A percentile compares a stretch with the other conserved stretches of the same genome.
These are phyloP conservation scores for Cladosporium cucumerinum DNA, from an alignment of 2,329 filamentous ascomycete species.

Conservation along the genomic window DNA sequence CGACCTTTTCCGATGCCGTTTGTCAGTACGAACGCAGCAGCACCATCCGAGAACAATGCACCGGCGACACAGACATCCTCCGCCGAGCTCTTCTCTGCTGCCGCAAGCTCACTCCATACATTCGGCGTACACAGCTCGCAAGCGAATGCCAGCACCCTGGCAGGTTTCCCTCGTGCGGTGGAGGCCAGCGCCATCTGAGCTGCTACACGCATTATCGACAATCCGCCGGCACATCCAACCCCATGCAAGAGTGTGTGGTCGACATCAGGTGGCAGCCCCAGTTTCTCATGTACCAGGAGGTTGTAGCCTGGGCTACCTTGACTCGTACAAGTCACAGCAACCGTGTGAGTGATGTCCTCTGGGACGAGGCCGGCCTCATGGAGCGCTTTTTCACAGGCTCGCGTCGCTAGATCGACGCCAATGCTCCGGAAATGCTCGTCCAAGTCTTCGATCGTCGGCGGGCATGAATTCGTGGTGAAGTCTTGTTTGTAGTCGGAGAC, in stretches of 20 bases:
- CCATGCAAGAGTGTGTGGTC: constrained; percentile 38
- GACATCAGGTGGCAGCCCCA: constrained; percentile 31
- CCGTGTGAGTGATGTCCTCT: constrained; percentile 37
- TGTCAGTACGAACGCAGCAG: constrained; percentile 62
- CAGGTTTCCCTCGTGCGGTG: constrained; percentile 56
- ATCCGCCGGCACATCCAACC: constrained; percentile 40
- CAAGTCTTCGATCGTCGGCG: constrained; percentile 21
- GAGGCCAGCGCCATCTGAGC: constrained; percentile 65
- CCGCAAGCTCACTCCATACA: constrained; percentile 58
- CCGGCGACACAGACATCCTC: constrained; percentile 64
- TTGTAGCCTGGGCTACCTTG: constrained; percentile 41
- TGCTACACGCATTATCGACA: constrained; percentile 39
- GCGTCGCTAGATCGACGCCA: constrained; percentile 33
- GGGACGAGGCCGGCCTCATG: constrained; percentile 27
- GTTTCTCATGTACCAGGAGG: constrained; percentile 34
- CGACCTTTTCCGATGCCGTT: constrained; percentile 55
- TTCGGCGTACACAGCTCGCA: constrained; percentile 54
- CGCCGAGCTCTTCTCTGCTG: constrained; percentile 49
- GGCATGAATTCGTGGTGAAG: neutral
- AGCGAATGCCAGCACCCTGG: constrained; percentile 62
- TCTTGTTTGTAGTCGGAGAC: neutral
- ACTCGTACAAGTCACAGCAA: constrained; percentile 40
- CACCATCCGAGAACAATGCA: constrained; percentile 67
- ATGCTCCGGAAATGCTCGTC: constrained; percentile 30
- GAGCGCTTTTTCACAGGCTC: constrained; percentile 36